Percentiles rank a stretch among this genome's conserved stretches.
These are phyloP conservation scores for Aspergillus candidus DNA, from an alignment of 2,329 filamentous ascomycete species.

Conservation along the genomic window DNA sequence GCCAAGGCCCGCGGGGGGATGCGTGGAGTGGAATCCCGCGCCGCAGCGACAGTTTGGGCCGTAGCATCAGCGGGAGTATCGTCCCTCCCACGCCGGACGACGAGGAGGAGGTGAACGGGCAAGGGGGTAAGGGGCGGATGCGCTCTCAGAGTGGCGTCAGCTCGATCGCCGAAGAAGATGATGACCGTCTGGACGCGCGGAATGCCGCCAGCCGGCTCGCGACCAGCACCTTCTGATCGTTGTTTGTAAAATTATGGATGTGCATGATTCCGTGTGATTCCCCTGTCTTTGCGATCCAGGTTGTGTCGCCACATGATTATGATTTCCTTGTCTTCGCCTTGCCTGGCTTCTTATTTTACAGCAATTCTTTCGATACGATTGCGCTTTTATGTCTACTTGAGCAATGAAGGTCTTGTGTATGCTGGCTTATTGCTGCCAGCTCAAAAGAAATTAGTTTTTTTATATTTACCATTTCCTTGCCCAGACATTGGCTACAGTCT, in stretches of 20 bases:
- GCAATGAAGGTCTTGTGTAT: no score
- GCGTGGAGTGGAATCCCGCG: conserved; percentile 93
- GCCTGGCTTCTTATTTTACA: no score
- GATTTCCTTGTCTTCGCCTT: conserved; percentile 6
- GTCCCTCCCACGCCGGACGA: conserved; percentile 60
- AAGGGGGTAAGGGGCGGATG: conserved; percentile 39
- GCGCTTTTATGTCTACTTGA: no score
- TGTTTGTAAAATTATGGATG: conserved; percentile 30
- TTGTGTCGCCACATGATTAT: conserved; percentile 1
- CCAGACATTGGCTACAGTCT: no score
- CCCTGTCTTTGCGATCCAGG: conserved; percentile 11
- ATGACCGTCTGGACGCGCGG: conserved; percentile 88
- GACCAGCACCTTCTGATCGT: conserved; percentile 75
- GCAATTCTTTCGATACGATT: no score
- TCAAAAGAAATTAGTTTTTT: no score
- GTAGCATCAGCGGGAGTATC: conserved; percentile 69
- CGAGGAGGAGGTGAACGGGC: conserved; percentile 48
- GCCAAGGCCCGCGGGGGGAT: conserved; percentile 95
- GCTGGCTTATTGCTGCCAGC: no score
- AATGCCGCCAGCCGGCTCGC: conserved; percentile 93
- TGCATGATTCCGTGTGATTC: conserved; percentile 28
- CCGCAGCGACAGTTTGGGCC: conserved; percentile 67
- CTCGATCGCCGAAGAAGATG: conserved; percentile 51
- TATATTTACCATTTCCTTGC: no score
- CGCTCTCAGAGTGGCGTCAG: conserved; percentile 44